Evolutionary conservation across 2,329 filamentous ascomycete species (phyloP).

Genomic region (Macrophomina phaseolina): DNA sequence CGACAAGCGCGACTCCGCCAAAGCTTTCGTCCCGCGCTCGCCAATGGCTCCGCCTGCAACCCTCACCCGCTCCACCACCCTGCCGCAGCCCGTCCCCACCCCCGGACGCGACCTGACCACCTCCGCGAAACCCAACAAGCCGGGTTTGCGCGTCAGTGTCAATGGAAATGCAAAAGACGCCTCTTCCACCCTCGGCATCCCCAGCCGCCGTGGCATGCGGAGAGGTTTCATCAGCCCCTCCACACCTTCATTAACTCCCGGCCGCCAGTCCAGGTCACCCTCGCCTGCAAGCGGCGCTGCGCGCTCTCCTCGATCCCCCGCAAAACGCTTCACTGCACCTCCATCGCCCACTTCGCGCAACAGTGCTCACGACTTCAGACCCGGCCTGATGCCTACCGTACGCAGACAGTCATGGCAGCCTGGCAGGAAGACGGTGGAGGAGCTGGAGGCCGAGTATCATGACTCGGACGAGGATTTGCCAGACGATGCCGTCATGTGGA

Average conservation of each 20-base stretch:
- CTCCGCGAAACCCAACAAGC: slow-evolving; percentile 44
- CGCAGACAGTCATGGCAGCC: slow-evolving; percentile 69
- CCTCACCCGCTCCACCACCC: slow-evolving; percentile 10
- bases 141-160: slow-evolving; percentile 48
- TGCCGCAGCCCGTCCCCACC: background rate
- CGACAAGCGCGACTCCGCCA: slow-evolving; percentile 23
- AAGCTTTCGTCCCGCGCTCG: slow-evolving; percentile 19
- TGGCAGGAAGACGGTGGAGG: slow-evolving; percentile 69
- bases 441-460: slow-evolving; percentile 80
- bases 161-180: slow-evolving; percentile 29
- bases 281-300: slow-evolving; percentile 38
- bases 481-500: slow-evolving; percentile 78
- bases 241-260: slow-evolving; percentile 39
- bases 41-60: slow-evolving; percentile 22
- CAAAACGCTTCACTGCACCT: slow-evolving; percentile 25
- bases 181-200: slow-evolving; percentile 42
- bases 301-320: slow-evolving; percentile 38
- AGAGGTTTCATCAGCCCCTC: slow-evolving; percentile 49
- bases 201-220: slow-evolving; percentile 44
- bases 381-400: slow-evolving; percentile 40
- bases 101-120: slow-evolving; percentile 46
- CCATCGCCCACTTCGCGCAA: slow-evolving; percentile 36
- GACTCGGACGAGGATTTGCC: slow-evolving; percentile 78
- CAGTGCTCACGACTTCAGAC: slow-evolving; percentile 38
- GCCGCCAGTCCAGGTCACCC: slow-evolving; percentile 44